These are phyloP conservation scores for Amanita subjunquillea DNA, from an alignment of 768 basidiomycete species.

Conservation along the genomic window DNA sequence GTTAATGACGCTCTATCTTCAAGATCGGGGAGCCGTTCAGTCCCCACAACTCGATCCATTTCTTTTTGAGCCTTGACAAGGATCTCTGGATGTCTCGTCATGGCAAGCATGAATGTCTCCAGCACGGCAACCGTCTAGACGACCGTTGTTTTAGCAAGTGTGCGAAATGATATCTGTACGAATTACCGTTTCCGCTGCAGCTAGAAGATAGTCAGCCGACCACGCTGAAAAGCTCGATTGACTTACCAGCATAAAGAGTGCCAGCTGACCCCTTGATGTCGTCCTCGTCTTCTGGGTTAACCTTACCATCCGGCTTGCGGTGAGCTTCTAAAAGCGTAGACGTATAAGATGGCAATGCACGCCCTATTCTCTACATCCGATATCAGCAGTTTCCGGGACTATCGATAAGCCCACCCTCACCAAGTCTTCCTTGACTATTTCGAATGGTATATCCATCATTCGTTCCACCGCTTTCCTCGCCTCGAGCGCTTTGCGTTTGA, in stretches of 20 bases:
- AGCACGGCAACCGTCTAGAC: conserved; percentile 40
- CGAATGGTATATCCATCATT: conserved; percentile 42
- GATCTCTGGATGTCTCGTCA: conserved; percentile 42
- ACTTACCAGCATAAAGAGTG: conserved; percentile 38
- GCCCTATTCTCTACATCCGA: conserved; percentile 27
- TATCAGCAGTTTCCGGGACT: conserved; percentile 3
- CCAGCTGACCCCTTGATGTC: conserved; percentile 50
- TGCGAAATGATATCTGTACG: background rate
- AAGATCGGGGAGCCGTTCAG: conserved; percentile 34
- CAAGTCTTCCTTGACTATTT: conserved; percentile 38
- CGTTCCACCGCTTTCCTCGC: conserved; percentile 32
- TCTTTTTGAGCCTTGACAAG: conserved; percentile 39
- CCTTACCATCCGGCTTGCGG: conserved; percentile 21
- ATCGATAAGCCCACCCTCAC: conserved; percentile 13
- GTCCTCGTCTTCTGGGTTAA: conserved; percentile 33
- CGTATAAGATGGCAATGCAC: conserved; percentile 32
- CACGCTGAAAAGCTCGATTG: background rate
- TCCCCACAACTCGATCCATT: conserved; percentile 36
- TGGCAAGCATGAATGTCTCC: conserved; percentile 40
- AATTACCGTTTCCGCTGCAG: conserved; percentile 25
- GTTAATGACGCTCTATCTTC: conserved; percentile 32
- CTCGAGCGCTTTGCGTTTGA: conserved; percentile 33
- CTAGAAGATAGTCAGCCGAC: conserved; percentile 12
- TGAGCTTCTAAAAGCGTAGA: conserved; percentile 32
- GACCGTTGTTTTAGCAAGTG: background rate